phyloP scores from a whole-genome alignment of 306 rosid genomes.

The Quercus ilex region DNA sequence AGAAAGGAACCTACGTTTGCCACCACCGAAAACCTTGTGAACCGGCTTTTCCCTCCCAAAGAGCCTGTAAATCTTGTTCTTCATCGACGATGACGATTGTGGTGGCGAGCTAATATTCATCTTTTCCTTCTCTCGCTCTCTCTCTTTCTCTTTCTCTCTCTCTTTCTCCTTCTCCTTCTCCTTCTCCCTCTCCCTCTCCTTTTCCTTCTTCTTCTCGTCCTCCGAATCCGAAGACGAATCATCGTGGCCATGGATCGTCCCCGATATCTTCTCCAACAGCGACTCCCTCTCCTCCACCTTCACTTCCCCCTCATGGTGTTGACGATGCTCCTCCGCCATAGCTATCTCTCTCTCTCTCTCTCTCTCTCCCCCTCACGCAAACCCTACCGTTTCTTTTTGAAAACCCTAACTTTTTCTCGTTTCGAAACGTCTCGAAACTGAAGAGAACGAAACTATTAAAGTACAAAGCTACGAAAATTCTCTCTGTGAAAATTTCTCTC shows the following conservation, averaged over 20 bases:
- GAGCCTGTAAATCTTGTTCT: conserved; percentile 61
- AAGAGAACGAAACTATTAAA: neutral
- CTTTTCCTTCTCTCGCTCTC: conserved; percentile 20
- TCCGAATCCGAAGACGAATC: conserved; percentile 65
- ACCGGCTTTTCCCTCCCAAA: conserved; percentile 89
- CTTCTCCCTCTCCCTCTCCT: no score
- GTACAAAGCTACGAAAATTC: no score
- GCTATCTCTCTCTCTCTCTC: neutral
- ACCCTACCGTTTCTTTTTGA: neutral
- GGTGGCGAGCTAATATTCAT: conserved; percentile 24
- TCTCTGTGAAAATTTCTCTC: neutral
- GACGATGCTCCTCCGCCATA: conserved; percentile 53
- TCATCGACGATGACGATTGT: conserved; percentile 18
- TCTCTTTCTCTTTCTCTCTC: conserved; percentile 36
- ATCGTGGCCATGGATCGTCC: conserved; percentile 65
- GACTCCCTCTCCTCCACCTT: conserved; percentile 58
- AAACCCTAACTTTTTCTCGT: conserved; percentile 23
- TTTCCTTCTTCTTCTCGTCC: conserved; percentile 34
- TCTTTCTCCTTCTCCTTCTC: conserved; percentile 10
- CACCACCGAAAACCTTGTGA: conserved; percentile 87
- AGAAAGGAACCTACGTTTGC: conserved; percentile 59
- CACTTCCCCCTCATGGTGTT: conserved; percentile 2
- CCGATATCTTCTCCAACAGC: conserved; percentile 58
- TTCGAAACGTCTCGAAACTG: conserved; percentile 33
- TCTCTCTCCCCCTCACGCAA: neutral